Conservation (phyloP, 805 yeast species). For the Lipomyces spencermartinsiae region DNA sequence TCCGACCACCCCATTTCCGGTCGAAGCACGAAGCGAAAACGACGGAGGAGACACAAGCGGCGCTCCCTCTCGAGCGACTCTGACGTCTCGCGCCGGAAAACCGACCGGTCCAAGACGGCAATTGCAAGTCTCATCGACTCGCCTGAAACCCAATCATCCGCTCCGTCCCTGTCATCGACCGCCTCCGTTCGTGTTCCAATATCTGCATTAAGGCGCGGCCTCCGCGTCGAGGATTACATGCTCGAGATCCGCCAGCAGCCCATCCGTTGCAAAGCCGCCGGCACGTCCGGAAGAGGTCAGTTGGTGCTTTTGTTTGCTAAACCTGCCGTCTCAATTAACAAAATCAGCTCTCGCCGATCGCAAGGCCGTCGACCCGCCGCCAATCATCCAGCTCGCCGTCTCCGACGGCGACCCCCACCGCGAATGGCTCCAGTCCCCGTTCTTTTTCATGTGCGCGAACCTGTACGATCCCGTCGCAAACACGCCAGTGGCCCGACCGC, state of each 20-base stretch:
- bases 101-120: conserved; percentile 2
- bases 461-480: conserved; percentile 25
- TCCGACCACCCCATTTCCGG: not conserved
- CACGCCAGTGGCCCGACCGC: conserved; percentile 29
- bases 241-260: conserved; percentile 38
- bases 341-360: conserved; percentile 32
- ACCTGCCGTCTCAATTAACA: not conserved
- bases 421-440: conserved; percentile 37
- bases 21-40: not conserved
- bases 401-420: conserved; percentile 29
- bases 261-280: conserved; percentile 32
- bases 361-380: conserved; percentile 39
- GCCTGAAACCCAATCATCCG: not conserved
- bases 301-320: not conserved
- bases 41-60: not conserved
- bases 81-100: not conserved
- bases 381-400: conserved; percentile 35
- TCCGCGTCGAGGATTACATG: conserved; percentile 26
- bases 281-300: conserved; percentile 22
- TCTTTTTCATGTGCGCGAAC: conserved; percentile 39
- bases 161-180: conserved; percentile 3
- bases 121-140: conserved; percentile 15
- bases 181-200: conserved; percentile 9
- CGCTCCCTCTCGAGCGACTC: not conserved
- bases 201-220: conserved; percentile 28